phyloP scores from a whole-genome alignment of 768 basidiomycete genomes.

The Leucosporidium creatinivorum region DNA sequence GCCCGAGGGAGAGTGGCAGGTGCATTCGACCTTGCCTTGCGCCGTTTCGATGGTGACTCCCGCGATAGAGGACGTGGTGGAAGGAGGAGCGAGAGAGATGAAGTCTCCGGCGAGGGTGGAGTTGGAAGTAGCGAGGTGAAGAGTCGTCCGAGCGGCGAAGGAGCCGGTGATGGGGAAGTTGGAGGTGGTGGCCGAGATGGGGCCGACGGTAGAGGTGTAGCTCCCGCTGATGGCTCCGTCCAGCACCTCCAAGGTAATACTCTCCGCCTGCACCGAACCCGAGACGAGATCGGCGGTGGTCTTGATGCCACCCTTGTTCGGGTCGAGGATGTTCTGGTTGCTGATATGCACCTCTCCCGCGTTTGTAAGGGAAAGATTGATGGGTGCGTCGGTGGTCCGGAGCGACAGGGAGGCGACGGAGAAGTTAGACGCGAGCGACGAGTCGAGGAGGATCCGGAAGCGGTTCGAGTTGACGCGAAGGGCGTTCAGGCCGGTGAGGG shows the following conservation, averaged over 20 bases:
- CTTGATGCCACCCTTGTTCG: constrained; percentile 1
- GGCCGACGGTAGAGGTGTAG: not conserved
- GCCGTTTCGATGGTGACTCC: too few relatives aligned
- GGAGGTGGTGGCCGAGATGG: not conserved
- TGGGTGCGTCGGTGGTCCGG: constrained; percentile 1
- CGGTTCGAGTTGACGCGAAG: too few relatives aligned
- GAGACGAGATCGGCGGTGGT: constrained; percentile 8
- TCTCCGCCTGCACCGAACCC: not conserved
- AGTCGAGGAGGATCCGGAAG: too few relatives aligned
- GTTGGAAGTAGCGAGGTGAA: not conserved
- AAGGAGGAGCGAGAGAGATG: too few relatives aligned
- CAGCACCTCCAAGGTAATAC: not conserved
- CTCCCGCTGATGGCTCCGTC: not conserved
- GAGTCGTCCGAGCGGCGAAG: not conserved
- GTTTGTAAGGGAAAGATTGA: not conserved
- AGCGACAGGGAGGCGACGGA: too few relatives aligned
- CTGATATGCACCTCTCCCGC: not conserved
- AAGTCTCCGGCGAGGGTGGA: too few relatives aligned
- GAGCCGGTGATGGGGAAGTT: not conserved
- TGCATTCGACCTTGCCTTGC: too few relatives aligned
- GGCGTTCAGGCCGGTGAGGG: too few relatives aligned
- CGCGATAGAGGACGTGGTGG: too few relatives aligned
- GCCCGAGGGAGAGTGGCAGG: too few relatives aligned
- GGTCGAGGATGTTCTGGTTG: constrained; percentile 6
- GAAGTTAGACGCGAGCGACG: too few relatives aligned